These are phyloP conservation scores for Skeletonema costatum DNA, from an alignment of 108 stramenopile genomes.

Conservation along the genomic window DNA sequence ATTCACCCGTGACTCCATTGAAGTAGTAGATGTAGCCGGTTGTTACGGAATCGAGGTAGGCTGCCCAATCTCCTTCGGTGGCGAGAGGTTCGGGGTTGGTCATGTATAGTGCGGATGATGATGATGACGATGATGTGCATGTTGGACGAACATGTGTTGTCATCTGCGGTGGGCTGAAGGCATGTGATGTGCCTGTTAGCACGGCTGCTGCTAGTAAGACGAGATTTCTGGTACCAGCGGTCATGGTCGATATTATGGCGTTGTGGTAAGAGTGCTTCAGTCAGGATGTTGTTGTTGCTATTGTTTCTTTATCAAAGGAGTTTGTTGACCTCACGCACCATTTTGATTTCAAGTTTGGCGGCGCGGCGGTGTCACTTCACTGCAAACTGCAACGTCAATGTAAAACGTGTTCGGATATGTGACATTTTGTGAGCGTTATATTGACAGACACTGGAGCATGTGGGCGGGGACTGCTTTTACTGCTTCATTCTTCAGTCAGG, in stretches of 20 bases:
- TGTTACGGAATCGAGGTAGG: constrained; percentile 68
- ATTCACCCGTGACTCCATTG: constrained; percentile 69
- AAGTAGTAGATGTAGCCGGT: constrained; percentile 79
- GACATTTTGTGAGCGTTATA: no score
- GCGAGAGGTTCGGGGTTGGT: constrained; percentile 51
- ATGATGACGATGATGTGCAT: background rate
- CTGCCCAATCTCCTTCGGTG: constrained; percentile 68
- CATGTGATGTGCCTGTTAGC: background rate
- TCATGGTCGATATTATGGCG: background rate
- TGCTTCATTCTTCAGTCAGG: no score
- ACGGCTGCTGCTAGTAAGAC: background rate
- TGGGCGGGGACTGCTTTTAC: no score
- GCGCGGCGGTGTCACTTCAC: no score
- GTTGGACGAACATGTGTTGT: background rate
- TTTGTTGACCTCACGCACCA: no score
- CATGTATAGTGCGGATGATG: background rate
- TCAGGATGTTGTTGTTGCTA: background rate
- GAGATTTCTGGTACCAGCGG: background rate
- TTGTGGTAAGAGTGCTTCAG: background rate
- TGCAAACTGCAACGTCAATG: no score
- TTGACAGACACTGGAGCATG: no score
- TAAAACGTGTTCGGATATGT: no score
- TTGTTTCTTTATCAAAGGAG: background rate
- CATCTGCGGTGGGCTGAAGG: background rate
- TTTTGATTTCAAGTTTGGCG: no score